Evolutionary conservation across 441 rosid species (phyloP).

Genomic region (Sinapis alba): DNA sequence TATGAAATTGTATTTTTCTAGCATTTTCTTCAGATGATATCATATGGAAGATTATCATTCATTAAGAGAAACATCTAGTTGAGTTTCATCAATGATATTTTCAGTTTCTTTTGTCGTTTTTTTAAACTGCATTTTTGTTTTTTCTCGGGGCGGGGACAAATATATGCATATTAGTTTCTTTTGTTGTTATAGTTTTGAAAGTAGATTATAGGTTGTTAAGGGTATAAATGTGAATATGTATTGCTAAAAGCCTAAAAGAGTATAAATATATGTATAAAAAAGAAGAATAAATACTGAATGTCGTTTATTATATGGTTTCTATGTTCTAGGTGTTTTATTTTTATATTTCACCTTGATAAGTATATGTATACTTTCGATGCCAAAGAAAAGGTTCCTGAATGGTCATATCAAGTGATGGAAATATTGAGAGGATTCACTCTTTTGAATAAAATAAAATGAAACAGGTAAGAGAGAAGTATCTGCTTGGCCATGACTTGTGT

Average conservation of each 20-base stretch:
- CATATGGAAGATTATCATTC: background rate
- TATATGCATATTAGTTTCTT: background rate
- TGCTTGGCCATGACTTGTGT: conserved; percentile 36
- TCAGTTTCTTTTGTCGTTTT: background rate
- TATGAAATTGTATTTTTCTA: background rate
- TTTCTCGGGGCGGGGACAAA: too few relatives aligned
- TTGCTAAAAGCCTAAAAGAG: background rate
- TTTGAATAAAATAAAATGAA: conserved; percentile 25
- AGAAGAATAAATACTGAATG: background rate
- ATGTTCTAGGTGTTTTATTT: background rate
- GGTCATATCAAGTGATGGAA: conserved; percentile 38
- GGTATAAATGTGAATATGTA: background rate
- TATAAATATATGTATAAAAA: background rate
- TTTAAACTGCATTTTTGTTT: too few relatives aligned
- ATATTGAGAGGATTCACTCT: conserved; percentile 10
- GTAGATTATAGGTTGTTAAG: background rate
- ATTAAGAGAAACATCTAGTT: background rate
- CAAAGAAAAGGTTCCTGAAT: conserved; percentile 16
- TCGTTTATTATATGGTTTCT: background rate
- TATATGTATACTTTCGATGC: background rate
- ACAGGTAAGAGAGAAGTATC: conserved; percentile 18
- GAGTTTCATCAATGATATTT: background rate
- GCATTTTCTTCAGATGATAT: background rate
- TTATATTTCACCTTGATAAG: background rate
- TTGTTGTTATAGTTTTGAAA: background rate